Base-by-base conservation (phyloP, 1,284 basidiomycete genomes). In the Malassezia dermatis region DNA sequence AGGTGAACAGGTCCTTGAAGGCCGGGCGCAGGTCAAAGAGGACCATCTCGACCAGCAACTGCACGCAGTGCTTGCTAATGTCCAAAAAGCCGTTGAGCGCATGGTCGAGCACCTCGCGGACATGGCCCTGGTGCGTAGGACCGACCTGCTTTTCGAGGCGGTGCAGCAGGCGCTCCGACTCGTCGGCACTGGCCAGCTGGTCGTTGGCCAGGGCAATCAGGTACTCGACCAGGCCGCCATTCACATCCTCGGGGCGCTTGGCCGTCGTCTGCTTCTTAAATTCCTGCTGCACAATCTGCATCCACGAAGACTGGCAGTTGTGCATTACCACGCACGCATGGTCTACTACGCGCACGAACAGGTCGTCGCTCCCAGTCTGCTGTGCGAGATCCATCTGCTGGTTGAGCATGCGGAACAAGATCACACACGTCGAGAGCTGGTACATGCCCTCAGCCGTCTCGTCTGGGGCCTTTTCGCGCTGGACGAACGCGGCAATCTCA, bases 71-170 rank as follows among this genome's bases (percentile, higher is more conserved):
- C 78, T 95, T 96, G 54, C 90, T 90, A 19, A 98, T 89, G 76
- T 98, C 94, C 63, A 98, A 81, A 77, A 93, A 96, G 1, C 94
- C 94, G 70, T 99, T 93, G 68, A 98, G 94, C 15, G 91, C 90
- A 63, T 91, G 86, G 78, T 95, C 95, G 53, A 96, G 79, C 47
- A 84, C 81, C 66, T 91, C 88, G 60, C 82, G 83, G 67, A 98
- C 94, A 10, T 81, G 80, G 3, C 79, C 80, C 53, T 85, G 81
- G 77, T 98, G 96, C 78, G 96, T 96, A 66, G 88, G 85, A 15
- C 86, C 89, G 2, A 98, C 93, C 53, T 94, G 81, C 3, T 86
- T 83, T 77, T 96, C 93, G 28, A 98, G 79, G 41, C 91, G 84
- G 8, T 80, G 82, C 30, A 87, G 83, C 4, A 98, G 80, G 1